These are phyloP conservation scores for Boletus rufocinnamomeus DNA, from an alignment of 768 basidiomycete species.

Conservation along the genomic window DNA sequence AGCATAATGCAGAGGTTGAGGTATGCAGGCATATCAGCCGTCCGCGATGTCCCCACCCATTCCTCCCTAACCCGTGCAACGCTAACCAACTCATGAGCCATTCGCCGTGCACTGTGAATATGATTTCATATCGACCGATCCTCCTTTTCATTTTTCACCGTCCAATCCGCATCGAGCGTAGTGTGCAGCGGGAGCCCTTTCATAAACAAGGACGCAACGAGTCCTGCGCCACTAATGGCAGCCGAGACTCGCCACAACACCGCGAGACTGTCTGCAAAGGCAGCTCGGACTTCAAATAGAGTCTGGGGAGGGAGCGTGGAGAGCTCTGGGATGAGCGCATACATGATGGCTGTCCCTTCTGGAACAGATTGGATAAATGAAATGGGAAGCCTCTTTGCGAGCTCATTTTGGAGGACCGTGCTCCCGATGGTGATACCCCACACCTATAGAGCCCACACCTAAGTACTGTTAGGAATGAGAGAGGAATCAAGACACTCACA, in stretches of 20 bases:
- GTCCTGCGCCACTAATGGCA: conserved; percentile 30
- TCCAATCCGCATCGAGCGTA: conserved; percentile 9
- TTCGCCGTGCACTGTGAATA: neutral
- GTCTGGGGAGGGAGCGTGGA: conserved; percentile 36
- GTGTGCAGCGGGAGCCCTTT: neutral
- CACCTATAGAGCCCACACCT: conserved; percentile 27
- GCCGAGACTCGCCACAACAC: conserved; percentile 45
- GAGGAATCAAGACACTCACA: conserved; percentile 22
- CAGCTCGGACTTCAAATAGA: conserved; percentile 37
- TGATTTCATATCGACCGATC: neutral
- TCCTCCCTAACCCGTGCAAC: neutral
- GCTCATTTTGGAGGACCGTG: conserved; percentile 51
- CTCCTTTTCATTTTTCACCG: neutral
- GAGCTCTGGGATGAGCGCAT: conserved; percentile 49
- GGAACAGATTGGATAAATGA: conserved; percentile 39
- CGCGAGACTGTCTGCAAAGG: conserved; percentile 43
- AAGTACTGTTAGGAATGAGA: neutral
- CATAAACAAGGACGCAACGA: conserved; percentile 10
- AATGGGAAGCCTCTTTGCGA: conserved; percentile 42
- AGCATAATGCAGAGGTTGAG: too few species aligned
- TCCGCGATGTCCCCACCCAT: neutral
- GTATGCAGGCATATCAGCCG: neutral
- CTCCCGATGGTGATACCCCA: conserved; percentile 54
- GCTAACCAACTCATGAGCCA: too few species aligned
- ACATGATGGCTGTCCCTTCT: conserved; percentile 42